Base-by-base conservation (phyloP, 352 stramenopile genomes). In the Phytopythium ostracodes region DNA sequence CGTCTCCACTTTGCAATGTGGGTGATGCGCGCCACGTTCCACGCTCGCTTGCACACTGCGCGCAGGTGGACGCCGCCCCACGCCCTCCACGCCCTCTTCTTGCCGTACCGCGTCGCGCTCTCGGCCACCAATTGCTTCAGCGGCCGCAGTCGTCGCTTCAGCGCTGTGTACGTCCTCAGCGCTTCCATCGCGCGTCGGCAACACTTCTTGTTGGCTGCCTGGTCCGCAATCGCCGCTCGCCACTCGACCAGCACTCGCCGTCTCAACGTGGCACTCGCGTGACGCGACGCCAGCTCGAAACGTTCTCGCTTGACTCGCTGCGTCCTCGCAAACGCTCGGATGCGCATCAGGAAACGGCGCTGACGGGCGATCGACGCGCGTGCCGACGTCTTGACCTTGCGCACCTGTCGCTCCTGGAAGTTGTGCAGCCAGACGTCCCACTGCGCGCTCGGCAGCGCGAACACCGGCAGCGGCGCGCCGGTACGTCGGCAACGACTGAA, bases 371-470 rank as follows among this genome's bases (percentile, higher is more conserved):
- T 57, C 17, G 82, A 82, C 4, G 79, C 77, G 58, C 79, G 77
- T 0, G 82, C 74, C 2, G 69, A 67, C 4, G 81, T 82, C 54
- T 89, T 91, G 18, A 94, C 71, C 38, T 76, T 74, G 17, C 84
- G 82, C n/a, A 94, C 71, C 59, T 92, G 79, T 1, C 83, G 80
- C 47, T 89, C 82, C 36, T 90, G 82, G 66, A 92, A 89, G 51
- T 88, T 88, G 66, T 87, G 73, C 24, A 89, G 57, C 80, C 82
- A 92, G 6, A 88, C 67, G 52, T 88, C 84, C 84, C 84, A 93
- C 7, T 85, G 72, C 17, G 80, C 71, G 38, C 89, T 72, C 1
- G 80, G 46, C 24, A 70, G 66, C 11, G 67, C 6, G 50, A 84
- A 91, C 14, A 59, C 63, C 0, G 81, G 81, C 35, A 91, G 55